Percentiles rank a stretch among this genome's conserved stretches.
These are phyloP conservation scores for Heliocybe sulcata DNA, from an alignment of 1,284 basidiomycete species.

Conservation along the genomic window DNA sequence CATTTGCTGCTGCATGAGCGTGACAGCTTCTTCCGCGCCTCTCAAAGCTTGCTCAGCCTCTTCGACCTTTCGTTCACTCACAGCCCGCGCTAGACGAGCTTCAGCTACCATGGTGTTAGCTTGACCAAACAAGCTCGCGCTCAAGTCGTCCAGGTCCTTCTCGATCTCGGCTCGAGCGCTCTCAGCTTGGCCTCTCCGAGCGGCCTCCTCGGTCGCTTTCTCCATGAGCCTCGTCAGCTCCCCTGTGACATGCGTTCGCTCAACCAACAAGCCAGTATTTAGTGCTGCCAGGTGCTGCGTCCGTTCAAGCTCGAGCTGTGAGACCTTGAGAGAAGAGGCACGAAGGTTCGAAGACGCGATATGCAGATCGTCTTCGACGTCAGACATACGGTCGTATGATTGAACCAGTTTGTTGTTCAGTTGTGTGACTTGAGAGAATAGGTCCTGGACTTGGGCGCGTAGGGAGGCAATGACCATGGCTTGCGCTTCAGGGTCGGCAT, in stretches of 20 bases:
- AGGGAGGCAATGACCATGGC: constrained; percentile 73
- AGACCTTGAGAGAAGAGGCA: constrained; percentile 52
- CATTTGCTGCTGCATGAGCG: constrained; percentile 80
- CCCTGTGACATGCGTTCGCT: constrained; percentile 83
- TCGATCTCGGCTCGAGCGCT: constrained; percentile 78
- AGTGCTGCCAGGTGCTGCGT: constrained; percentile 74
- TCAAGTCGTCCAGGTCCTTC: constrained; percentile 89
- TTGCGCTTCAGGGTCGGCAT: constrained; percentile 45
- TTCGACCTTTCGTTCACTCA: constrained; percentile 78
- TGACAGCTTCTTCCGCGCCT: constrained; percentile 82
- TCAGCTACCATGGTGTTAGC: constrained; percentile 93
- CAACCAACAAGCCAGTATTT: constrained; percentile 87
- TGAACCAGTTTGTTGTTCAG: constrained; percentile 90
- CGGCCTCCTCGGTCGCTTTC: constrained; percentile 89
- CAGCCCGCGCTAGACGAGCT: constrained; percentile 69
- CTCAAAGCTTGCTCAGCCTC: constrained; percentile 77
- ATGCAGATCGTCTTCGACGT: constrained; percentile 89
- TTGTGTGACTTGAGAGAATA: constrained; percentile 84
- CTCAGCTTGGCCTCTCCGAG: constrained; percentile 86
- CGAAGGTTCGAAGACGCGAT: constrained; percentile 53
- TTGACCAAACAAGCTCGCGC: constrained; percentile 81
- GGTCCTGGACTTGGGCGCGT: constrained; percentile 75
- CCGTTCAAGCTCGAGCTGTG: constrained; percentile 68
- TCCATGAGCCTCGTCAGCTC: constrained; percentile 95
- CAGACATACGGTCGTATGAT: constrained; percentile 87